phyloP scores from a whole-genome alignment of 2,329 filamentous ascomycete species.

The Fusarium siculi region DNA sequence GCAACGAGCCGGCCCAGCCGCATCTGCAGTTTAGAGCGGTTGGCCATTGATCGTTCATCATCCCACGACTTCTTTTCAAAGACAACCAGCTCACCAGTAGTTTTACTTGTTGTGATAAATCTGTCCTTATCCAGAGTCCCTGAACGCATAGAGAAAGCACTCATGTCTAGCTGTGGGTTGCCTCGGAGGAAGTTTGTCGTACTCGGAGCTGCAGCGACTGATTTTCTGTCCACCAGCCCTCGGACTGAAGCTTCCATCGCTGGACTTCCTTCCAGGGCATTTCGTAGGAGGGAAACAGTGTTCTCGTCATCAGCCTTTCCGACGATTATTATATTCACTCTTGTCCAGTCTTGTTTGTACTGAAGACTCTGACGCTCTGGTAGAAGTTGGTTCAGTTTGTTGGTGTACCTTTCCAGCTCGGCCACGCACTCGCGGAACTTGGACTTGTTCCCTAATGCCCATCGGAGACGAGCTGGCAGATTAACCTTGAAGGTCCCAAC shows the following conservation, averaged over 20 bases:
- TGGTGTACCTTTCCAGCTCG: background rate
- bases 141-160: background rate
- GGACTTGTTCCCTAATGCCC: background rate
- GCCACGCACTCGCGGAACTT: constrained; percentile 1
- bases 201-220: background rate
- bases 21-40: background rate
- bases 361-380: background rate
- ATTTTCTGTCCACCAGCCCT: background rate
- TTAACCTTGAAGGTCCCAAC: background rate
- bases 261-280: background rate
- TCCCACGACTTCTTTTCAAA: constrained; percentile 1
- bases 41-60: background rate
- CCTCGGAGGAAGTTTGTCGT: background rate
- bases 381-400: background rate
- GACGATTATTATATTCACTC: background rate
- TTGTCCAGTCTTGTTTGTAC: background rate
- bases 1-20: background rate
- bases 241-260: background rate
- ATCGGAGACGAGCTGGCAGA: background rate
- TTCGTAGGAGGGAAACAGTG: background rate
- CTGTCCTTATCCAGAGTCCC: accelerated
- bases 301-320: background rate
- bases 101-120: background rate
- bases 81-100: accelerated
- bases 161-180: background rate